A percentile compares a stretch with the other conserved stretches of the same genome.
Conservation (phyloP, 1,139 yeast species). For the Komagataea norvegica region DNA sequence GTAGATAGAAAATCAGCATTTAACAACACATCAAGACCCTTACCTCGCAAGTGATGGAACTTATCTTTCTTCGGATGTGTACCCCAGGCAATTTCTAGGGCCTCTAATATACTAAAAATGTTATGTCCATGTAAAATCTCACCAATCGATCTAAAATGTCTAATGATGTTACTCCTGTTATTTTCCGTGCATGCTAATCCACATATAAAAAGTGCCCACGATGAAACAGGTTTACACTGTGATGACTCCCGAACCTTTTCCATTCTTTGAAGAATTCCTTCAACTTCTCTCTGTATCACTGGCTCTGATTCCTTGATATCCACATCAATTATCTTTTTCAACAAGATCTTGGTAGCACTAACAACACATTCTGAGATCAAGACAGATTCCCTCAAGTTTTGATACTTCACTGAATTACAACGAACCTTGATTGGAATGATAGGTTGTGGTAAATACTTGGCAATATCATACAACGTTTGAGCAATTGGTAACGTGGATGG, state of each 20-base stretch:
- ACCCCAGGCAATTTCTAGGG: constrained; percentile 20
- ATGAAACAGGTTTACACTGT: constrained; percentile 12
- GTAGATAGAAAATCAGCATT: constrained; percentile 11
- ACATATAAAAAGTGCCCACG: constrained; percentile 21
- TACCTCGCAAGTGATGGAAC: constrained; percentile 5
- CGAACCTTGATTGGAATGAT: constrained; percentile 17
- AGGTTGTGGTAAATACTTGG: constrained; percentile 15
- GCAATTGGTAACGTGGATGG: constrained; percentile 13
- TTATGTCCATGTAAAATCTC: constrained; percentile 15
- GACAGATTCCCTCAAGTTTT: constrained; percentile 17
- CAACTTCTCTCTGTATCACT: constrained; percentile 16
- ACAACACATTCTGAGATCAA: constrained; percentile 19
- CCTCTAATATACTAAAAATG: constrained; percentile 13
- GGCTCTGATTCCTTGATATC: constrained; percentile 8
- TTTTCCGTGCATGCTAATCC: constrained; percentile 16
- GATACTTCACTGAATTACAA: constrained; percentile 12
- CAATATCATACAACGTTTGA: constrained; percentile 16
- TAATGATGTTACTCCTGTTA: constrained; percentile 9
- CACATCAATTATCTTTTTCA: constrained; percentile 15
- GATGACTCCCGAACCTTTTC: constrained; percentile 8
- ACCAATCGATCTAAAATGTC: constrained; percentile 9
- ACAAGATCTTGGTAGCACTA: constrained; percentile 17
- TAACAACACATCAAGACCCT: constrained; percentile 18
- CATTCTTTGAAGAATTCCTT: constrained; percentile 6
- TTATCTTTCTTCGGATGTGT: constrained; percentile 1